Percentiles rank a stretch among this genome's conserved stretches.
These are phyloP conservation scores for Fraxinus baroniana DNA, from an alignment of 305 asterid species.

Conservation along the genomic window DNA sequence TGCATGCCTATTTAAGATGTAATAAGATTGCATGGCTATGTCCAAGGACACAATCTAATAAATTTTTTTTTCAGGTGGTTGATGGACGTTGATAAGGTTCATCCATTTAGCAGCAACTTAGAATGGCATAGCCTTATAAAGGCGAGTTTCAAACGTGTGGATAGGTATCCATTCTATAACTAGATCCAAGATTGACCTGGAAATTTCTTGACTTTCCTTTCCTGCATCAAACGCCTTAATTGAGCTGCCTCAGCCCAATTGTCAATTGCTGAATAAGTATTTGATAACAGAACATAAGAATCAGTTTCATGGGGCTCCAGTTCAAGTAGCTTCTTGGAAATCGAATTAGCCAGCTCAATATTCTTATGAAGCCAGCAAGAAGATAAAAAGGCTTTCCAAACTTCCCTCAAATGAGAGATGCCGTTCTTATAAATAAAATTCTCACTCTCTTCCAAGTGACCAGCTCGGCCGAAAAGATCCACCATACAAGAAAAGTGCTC, in stretches of 20 bases:
- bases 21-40: not conserved
- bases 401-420: slow-evolving; percentile 41
- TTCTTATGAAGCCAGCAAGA: slow-evolving; percentile 64
- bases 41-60: not conserved
- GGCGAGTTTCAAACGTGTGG: not conserved
- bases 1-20: not conserved
- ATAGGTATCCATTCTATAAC: not conserved
- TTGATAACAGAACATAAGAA: slow-evolving; percentile 50
- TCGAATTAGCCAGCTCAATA: slow-evolving; percentile 57
- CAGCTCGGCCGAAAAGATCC: slow-evolving; percentile 71
- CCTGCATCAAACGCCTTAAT: slow-evolving; percentile 51
- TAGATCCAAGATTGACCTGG: slow-evolving; percentile 73
- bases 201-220: slow-evolving; percentile 40
- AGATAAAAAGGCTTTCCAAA: slow-evolving; percentile 62
- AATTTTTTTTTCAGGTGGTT: not conserved
- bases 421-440: slow-evolving; percentile 47
- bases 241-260: slow-evolving; percentile 62
- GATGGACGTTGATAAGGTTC: not conserved
- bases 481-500: slow-evolving; percentile 71
- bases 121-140: not conserved
- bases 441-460: slow-evolving; percentile 53
- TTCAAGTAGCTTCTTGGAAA: slow-evolving; percentile 48
- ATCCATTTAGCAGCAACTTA: not conserved
- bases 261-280: slow-evolving; percentile 50
- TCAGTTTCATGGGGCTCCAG: slow-evolving; percentile 45